These are phyloP conservation scores for Lomentospora prolificans DNA, from an alignment of 2,329 filamentous ascomycete species.

Conservation along the genomic window DNA sequence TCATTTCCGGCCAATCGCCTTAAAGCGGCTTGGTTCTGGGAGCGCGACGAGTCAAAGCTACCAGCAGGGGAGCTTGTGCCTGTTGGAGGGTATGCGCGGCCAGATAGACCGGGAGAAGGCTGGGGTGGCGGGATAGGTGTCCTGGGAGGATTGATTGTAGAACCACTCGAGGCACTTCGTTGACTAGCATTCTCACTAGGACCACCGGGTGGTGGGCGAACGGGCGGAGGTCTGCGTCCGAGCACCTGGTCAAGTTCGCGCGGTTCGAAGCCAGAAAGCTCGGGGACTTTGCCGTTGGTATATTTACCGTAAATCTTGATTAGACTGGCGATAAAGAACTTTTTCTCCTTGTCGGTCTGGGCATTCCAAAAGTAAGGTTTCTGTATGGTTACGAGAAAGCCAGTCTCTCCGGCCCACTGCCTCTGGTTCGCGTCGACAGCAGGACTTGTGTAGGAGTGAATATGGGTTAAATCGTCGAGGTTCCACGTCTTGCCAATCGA, in stretches of 20 bases:
- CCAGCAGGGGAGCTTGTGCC: constrained; percentile 35
- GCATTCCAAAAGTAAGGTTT: constrained; percentile 98
- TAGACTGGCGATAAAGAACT: constrained; percentile 93
- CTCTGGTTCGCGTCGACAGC: constrained; percentile 47
- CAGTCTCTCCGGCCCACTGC: constrained; percentile 72
- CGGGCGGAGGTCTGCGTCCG: constrained; percentile 32
- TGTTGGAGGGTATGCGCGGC: constrained; percentile 9
- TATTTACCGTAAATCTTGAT: constrained; percentile 97
- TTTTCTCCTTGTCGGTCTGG: constrained; percentile 88
- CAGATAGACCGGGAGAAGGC: constrained; percentile 18
- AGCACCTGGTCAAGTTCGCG: constrained; percentile 68
- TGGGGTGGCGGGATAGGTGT: constrained; percentile 24
- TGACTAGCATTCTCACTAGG: constrained; percentile 8
- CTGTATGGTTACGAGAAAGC: constrained; percentile 78
- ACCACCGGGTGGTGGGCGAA: constrained; percentile 17
- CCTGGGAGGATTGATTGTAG: constrained; percentile 8
- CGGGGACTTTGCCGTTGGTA: constrained; percentile 73
- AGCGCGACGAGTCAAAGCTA: constrained; percentile 40
- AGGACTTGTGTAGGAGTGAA: constrained; percentile 70
- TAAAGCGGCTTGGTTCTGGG: constrained; percentile 31
- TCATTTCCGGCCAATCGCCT: constrained; percentile 40
- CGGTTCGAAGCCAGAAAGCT: constrained; percentile 72
- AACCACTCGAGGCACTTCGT: neutral
- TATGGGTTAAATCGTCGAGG: constrained; percentile 74
- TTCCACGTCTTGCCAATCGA: constrained; percentile 99